Percentiles rank a stretch among this genome's conserved stretches.
These are phyloP conservation scores for sorghum (Sorghum bicolor) DNA, from an alignment of 176 grass and related monocot species.

Conservation along the genomic window DNA sequence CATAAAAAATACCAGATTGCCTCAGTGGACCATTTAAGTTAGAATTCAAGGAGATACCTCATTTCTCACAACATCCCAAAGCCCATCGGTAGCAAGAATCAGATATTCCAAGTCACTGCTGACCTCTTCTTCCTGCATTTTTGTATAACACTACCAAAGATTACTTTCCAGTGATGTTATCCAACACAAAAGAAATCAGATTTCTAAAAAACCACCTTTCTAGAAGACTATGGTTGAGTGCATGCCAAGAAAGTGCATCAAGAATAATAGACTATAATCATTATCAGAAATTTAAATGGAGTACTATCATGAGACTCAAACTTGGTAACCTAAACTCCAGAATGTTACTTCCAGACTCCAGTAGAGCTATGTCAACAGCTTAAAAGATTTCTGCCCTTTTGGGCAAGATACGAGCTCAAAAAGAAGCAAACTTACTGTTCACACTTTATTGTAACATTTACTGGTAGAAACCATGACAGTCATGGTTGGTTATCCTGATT, in stretches of 20 bases:
- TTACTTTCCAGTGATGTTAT: neutral
- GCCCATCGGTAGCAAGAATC: conserved; percentile 81
- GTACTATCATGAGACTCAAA: neutral
- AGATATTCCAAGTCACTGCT: conserved; percentile 58
- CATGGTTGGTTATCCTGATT: conserved; percentile 1
- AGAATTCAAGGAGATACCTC: conserved; percentile 50
- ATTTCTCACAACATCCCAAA: conserved; percentile 80
- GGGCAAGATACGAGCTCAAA: neutral
- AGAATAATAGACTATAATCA: neutral
- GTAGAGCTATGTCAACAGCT: neutral
- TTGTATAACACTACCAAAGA: neutral
- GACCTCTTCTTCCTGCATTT: conserved; percentile 58
- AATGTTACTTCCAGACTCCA: neutral
- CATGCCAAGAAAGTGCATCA: neutral
- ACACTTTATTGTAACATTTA: conserved; percentile 2
- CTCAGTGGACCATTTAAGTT: neutral
- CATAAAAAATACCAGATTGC: neutral
- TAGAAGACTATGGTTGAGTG: neutral
- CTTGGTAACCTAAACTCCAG: neutral
- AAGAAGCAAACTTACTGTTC: neutral
- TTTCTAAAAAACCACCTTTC: neutral
- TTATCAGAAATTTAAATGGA: neutral
- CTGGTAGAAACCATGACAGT: neutral
- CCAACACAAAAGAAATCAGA: neutral
- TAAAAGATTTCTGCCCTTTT: neutral